Base-by-base conservation (phyloP, 345 rosid genomes). In the Clarkia xantiana region DNA sequence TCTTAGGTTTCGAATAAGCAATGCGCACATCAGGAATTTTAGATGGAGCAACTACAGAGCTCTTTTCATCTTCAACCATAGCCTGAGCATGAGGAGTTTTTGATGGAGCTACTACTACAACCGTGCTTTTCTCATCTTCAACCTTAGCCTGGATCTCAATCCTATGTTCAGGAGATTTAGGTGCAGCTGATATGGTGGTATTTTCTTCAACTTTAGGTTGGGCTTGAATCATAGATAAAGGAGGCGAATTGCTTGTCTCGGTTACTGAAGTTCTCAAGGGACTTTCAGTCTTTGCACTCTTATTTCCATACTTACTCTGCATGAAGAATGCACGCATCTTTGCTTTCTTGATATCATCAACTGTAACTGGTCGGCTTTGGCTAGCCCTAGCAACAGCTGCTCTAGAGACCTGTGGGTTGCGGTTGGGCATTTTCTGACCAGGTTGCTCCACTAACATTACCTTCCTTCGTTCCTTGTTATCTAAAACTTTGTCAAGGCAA, bases 271-370 rank as follows among this genome's bases (percentile, higher is more conserved):
- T 54, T 59, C 64, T 80, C 49, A 61, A 62, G 49, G 68, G 57
- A 58, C 60, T 58, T 56, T 63, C 77, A 34, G 43, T 55, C 64
- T 66, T 91, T 25, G 47, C 17, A 60, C 70, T 79, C 57, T 59
- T 60, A 53, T 50, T 65, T 40, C 65, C 78, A 62, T 80, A 64
- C 74, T 77, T 93, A 69, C 77, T 71, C 61, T 86, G 87, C 94
- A 80, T 84, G 71, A 64, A 77, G 17, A 67, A 67, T 44, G 94
- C 91, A 55, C 94, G 95, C 86, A 82, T 70, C 67, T 93, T 93
- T 50, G 94, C 99, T 63, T 93, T 93, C 72, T 87, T 94, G 67
- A 87, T 87, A 74, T 93, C 99, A 76, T 93, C 99, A 42, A 88
- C 87, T 54, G 99, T 87, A 89, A 93, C 80, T 15, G 99, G 99